Percentiles rank a stretch among this genome's conserved stretches.
These are phyloP conservation scores for Bryum argenteum DNA, from an alignment of 225 moss, liverwort and hornwort species.

Conservation along the genomic window DNA sequence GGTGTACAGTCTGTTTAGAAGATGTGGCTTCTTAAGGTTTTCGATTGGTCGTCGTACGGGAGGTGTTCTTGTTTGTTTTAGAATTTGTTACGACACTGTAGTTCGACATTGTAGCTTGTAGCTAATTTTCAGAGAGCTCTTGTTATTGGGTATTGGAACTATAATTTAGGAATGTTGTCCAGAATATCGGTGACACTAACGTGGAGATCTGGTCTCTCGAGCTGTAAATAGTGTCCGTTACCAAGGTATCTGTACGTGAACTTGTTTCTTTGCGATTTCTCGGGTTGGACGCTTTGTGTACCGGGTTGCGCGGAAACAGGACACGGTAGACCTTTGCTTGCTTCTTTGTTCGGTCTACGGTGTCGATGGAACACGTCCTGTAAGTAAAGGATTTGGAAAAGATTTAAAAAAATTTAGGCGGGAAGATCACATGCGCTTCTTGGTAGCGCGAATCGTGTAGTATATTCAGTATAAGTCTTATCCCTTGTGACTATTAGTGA, in stretches of 20 bases:
- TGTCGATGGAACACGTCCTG: not conserved
- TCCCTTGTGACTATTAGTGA: not conserved
- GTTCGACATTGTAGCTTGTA: not conserved
- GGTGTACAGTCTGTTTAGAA: not conserved
- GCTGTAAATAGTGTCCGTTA: not conserved
- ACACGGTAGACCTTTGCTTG: not conserved
- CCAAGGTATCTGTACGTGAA: not conserved
- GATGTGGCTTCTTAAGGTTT: not conserved
- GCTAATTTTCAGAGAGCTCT: not conserved
- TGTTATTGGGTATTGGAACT: conserved; percentile 14
- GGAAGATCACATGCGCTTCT: not conserved
- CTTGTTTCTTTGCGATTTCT: not conserved
- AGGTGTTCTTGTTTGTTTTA: not conserved
- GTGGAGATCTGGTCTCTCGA: not conserved
- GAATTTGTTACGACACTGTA: not conserved
- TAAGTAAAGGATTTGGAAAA: not conserved
- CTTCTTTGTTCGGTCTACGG: not conserved
- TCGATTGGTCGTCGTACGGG: conserved; percentile 15
- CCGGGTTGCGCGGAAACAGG: not conserved
- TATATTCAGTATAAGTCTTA: conserved; percentile 33
- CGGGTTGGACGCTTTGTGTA: not conserved
- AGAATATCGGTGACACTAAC: conserved; percentile 2
- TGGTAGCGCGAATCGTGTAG: conserved; percentile 18
- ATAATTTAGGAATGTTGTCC: not conserved
- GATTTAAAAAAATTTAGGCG: not conserved